These are phyloP conservation scores for Candida railenensis DNA, from an alignment of 805 yeast species.

Conservation along the genomic window DNA sequence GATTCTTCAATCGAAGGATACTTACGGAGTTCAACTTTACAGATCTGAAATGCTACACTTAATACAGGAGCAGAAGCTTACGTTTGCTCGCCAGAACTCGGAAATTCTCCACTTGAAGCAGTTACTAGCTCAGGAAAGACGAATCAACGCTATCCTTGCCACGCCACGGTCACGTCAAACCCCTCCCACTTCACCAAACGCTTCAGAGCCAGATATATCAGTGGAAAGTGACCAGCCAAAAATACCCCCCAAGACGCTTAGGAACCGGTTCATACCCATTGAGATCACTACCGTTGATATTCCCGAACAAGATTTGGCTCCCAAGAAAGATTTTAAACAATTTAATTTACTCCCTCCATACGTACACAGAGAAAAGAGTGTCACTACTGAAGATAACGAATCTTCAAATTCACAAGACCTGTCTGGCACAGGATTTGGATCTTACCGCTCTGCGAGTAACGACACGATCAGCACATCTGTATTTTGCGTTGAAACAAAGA, in stretches of 20 bases:
- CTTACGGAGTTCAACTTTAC: constrained; percentile 8
- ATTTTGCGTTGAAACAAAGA: background rate
- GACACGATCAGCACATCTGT: background rate
- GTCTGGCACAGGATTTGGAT: background rate
- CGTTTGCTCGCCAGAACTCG: constrained; percentile 22
- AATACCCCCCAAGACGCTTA: background rate
- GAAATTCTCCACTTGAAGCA: constrained; percentile 23
- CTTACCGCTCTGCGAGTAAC: background rate
- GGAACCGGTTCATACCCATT: background rate
- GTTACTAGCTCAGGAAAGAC: constrained; percentile 22
- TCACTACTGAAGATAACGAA: background rate
- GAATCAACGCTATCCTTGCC: background rate
- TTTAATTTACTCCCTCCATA: background rate
- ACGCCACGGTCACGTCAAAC: background rate
- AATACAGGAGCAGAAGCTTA: constrained; percentile 19
- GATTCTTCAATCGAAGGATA: background rate
- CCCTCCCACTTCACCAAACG: background rate
- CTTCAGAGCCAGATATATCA: background rate
- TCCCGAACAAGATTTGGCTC: background rate
- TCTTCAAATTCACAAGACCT: background rate
- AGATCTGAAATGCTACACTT: constrained; percentile 22
- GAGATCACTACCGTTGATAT: background rate
- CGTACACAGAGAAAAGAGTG: too few species aligned
- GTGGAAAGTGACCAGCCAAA: background rate
- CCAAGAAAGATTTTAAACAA: background rate